Evolutionary conservation across 1,284 basidiomycete species (phyloP).

Genomic region (Malassezia psittaci): DNA sequence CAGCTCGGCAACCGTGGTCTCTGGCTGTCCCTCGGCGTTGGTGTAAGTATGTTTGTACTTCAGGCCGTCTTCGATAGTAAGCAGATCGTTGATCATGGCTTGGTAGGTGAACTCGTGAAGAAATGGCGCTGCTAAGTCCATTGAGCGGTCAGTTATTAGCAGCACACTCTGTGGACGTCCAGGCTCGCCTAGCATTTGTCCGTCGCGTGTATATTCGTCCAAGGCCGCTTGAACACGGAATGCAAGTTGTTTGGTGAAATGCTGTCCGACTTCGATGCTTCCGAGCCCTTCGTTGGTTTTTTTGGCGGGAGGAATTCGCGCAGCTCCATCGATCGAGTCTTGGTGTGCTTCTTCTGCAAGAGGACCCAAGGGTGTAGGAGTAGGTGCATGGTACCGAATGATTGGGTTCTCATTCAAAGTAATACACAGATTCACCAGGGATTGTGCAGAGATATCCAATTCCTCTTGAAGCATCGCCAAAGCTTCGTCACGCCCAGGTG

Average conservation of each 20-base stretch:
- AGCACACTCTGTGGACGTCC: slow-evolving; percentile 67
- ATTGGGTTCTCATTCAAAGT: slow-evolving; percentile 85
- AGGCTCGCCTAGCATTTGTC: slow-evolving; percentile 57
- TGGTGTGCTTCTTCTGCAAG: slow-evolving; percentile 19
- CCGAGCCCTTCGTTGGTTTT: background rate
- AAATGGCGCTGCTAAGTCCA: slow-evolving; percentile 83
- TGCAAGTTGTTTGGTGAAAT: slow-evolving; percentile 38
- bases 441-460: slow-evolving; percentile 35
- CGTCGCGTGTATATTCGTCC: slow-evolving; percentile 26
- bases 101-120: slow-evolving; percentile 98
- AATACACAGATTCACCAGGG: slow-evolving; percentile 65
- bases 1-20: slow-evolving; percentile 74
- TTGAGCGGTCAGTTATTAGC: slow-evolving; percentile 85
- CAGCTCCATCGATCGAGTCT: slow-evolving; percentile 13
- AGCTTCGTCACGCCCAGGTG: slow-evolving; percentile 29
- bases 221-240: slow-evolving; percentile 30
- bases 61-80: slow-evolving; percentile 68
- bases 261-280: slow-evolving; percentile 20
- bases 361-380: slow-evolving; percentile 72
- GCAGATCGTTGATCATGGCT: slow-evolving; percentile 91
- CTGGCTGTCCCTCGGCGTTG: slow-evolving; percentile 57
- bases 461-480: slow-evolving; percentile 37
- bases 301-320: background rate
- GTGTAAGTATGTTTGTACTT: slow-evolving; percentile 64
- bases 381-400: slow-evolving; percentile 83